Evolutionary conservation across 768 basidiomycete species (phyloP).

Genomic region (Naganishia friedmannii): DNA sequence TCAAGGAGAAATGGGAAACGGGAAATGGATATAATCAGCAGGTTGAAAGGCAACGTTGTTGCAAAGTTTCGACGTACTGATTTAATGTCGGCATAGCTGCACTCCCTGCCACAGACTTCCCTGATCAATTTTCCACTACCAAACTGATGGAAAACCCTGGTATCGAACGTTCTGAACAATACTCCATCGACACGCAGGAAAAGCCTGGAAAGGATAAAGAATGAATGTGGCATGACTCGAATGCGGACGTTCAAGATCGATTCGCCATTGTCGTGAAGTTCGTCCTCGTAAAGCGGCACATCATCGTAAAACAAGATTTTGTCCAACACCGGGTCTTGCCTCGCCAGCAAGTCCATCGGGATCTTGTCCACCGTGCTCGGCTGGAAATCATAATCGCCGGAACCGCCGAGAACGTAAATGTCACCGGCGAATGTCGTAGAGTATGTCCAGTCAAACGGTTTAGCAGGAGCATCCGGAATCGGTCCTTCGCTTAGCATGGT

Average conservation of each 20-base stretch:
- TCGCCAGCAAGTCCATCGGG: constrained; percentile 76
- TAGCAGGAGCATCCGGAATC: constrained; percentile 57
- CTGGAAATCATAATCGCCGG: constrained; percentile 34
- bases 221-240: constrained; percentile 91
- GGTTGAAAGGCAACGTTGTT: constrained; percentile 56
- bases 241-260: constrained; percentile 80
- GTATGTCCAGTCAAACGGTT: constrained; percentile 98
- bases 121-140: constrained; percentile 60
- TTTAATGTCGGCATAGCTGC: constrained; percentile 76
- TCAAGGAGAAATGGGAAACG: neutral
- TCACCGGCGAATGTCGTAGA: constrained; percentile 77
- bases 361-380: constrained; percentile 56
- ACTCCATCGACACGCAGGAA: constrained; percentile 94
- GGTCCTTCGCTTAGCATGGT: constrained; percentile 40
- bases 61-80: constrained; percentile 61
- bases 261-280: constrained; percentile 93
- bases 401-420: constrained; percentile 26
- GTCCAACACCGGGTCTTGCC: constrained; percentile 68
- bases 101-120: constrained; percentile 87
- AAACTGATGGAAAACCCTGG: constrained; percentile 84
- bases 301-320: constrained; percentile 93
- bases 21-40: constrained; percentile 1
- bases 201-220: constrained; percentile 85
- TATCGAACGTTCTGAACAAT: constrained; percentile 84
- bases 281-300: constrained; percentile 89